A percentile compares a stretch with the other conserved stretches of the same genome.
phyloP scores from a whole-genome alignment of 805 yeast species.

The Yamadazyma paraphyllophila region DNA sequence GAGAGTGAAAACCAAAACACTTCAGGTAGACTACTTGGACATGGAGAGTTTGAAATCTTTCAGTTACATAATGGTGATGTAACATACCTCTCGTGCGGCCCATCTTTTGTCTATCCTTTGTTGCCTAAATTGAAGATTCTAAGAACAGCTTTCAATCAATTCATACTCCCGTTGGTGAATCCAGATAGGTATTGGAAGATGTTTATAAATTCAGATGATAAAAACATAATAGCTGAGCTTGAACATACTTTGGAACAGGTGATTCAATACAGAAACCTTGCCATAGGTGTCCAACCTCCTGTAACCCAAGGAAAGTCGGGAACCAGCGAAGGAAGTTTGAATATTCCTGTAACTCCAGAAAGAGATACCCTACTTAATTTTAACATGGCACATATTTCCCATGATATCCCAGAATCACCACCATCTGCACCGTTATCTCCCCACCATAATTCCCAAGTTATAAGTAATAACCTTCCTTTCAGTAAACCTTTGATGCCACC shows the following conservation, averaged over 20 bases:
- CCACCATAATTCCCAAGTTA: conserved; percentile 10
- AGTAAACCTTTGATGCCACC: conserved; percentile 7
- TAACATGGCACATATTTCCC: conserved; percentile 18
- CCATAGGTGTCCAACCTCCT: conserved; percentile 12
- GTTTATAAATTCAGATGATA: conserved; percentile 33
- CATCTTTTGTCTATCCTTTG: conserved; percentile 69
- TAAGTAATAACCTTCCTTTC: conserved; percentile 4
- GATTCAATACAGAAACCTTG: conserved; percentile 41
- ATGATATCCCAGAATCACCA: conserved; percentile 42
- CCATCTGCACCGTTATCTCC: conserved; percentile 45
- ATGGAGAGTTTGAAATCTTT: conserved; percentile 59
- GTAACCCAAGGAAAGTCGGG: neutral
- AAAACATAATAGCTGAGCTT: conserved; percentile 23
- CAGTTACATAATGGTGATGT: conserved; percentile 57
- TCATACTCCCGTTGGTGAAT: conserved; percentile 63
- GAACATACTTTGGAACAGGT: conserved; percentile 38
- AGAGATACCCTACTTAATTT: conserved; percentile 8
- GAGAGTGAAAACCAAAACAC: conserved; percentile 12
- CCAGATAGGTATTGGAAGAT: conserved; percentile 77
- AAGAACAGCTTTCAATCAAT: conserved; percentile 46
- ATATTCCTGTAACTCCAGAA: conserved; percentile 4
- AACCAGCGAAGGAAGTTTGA: neutral
- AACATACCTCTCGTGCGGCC: conserved; percentile 63
- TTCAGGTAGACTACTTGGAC: conserved; percentile 53
- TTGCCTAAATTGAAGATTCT: conserved; percentile 61